Base-by-base conservation (phyloP, 2,329 filamentous ascomycete species). In the Fusarium fujikuroi region DNA sequence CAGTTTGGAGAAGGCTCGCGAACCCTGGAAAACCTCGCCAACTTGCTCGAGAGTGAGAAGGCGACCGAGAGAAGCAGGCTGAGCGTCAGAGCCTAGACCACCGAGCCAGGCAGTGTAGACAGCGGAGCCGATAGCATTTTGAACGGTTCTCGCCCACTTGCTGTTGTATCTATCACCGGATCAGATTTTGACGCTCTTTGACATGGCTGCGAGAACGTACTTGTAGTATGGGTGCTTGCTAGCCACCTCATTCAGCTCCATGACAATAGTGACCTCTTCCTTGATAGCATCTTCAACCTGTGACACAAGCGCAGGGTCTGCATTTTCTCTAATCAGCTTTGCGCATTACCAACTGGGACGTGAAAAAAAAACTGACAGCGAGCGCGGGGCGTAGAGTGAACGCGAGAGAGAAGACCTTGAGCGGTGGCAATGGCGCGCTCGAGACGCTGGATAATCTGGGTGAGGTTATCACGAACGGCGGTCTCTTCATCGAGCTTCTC, bases 171-270 rank as follows among this genome's bases (percentile, higher is more conserved):
- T 91, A 64, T 28, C 21, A 9, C 19, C 8, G 19, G 9, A 43
- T 74, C 34, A 75, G 63, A 60, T 23, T 63, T 60, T 61, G 57
- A 60, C 28, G 47, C 28, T 16, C 7, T 25, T 39, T 21, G 16
- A 21, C 11, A 28, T 16, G 30, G 42, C 11, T 11, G 53, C 9
- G 39, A 52, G 40, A 19, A 69, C 83, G 52, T 79, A 98, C 88
- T 97, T 98, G 90, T 98, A 99, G 87, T 98, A 99, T 1, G 96
- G 95, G 78, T 97, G 92, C 80, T 93, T 88, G 32, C 94, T 95
- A 5, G 95, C 94, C 61, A 93, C 89, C 61, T 87, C 84, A 69
- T 90, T 89, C 49, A 99, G 89, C 75, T 92, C 90, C 64, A 86
- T 84, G 50, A 98, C 88, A 49, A 92, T 92, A 53, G 90, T 85